Conservation (phyloP, 179 eudicot genomes). For the Spinacia oleracea region DNA sequence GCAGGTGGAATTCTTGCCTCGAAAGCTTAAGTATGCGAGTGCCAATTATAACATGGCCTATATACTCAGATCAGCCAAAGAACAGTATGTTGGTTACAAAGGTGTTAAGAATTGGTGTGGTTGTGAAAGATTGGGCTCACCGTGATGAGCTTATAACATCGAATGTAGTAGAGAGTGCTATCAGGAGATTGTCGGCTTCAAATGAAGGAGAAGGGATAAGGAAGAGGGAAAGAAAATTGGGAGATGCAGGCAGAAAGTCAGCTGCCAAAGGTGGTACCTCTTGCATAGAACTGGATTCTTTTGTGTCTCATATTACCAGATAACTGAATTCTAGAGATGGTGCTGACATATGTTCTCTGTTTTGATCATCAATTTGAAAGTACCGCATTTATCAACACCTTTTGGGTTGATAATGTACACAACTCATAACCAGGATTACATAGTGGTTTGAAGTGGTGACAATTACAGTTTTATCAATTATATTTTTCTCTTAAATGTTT, state of each 20-base stretch:
- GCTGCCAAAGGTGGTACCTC: slow-evolving; percentile 40
- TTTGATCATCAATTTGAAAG: too few relatives aligned
- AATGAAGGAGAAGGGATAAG: slow-evolving; percentile 47
- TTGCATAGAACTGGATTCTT: slow-evolving; percentile 38
- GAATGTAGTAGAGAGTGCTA: slow-evolving; percentile 31
- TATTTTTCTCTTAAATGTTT: too few relatives aligned
- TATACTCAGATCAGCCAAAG: slow-evolving; percentile 75
- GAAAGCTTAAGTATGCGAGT: slow-evolving; percentile 62
- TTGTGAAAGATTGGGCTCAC: slow-evolving; percentile 38
- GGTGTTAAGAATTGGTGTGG: slow-evolving; percentile 39
- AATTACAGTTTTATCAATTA: too few relatives aligned
- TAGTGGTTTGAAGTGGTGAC: too few relatives aligned
- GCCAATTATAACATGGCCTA: slow-evolving; percentile 71
- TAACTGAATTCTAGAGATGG: too few relatives aligned
- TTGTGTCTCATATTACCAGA: slow-evolving; percentile 52
- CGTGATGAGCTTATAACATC: slow-evolving; percentile 32
- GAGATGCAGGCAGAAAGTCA: slow-evolving; percentile 23
- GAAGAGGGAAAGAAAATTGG: slow-evolving; percentile 39
- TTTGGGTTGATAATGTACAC: too few relatives aligned
- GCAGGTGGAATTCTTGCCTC: slow-evolving; percentile 77
- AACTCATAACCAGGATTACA: too few relatives aligned
- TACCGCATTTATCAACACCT: too few relatives aligned
- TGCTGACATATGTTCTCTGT: too few relatives aligned
- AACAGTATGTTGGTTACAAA: slow-evolving; percentile 41
- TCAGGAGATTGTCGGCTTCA: slow-evolving; percentile 44